phyloP scores from a whole-genome alignment of 192 early-diverging fungal species.

The Entomortierella parvispora region DNA sequence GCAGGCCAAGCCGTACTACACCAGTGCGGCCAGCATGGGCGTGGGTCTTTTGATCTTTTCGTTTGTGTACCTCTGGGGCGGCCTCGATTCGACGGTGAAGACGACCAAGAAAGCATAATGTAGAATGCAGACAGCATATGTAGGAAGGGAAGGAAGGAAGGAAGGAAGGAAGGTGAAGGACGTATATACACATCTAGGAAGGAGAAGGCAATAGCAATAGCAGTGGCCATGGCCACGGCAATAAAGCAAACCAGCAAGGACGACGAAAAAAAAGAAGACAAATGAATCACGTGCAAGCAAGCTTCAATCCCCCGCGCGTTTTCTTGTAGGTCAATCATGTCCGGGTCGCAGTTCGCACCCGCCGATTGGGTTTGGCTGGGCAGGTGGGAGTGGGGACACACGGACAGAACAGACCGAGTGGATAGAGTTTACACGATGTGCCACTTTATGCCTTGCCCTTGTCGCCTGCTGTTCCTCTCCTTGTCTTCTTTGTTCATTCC shows the following conservation, averaged over 20 bases:
- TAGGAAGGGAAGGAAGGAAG: no score
- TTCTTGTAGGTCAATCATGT: no score
- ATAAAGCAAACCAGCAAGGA: background rate
- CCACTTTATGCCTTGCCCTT: background rate
- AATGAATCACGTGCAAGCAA: no score
- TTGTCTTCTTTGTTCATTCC: background rate
- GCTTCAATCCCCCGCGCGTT: no score
- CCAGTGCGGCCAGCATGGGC: constrained; percentile 82
- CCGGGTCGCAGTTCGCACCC: no score
- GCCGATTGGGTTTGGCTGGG: no score
- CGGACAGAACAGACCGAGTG: background rate
- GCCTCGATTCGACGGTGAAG: constrained; percentile 38
- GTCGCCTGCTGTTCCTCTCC: background rate
- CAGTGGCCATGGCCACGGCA: no score
- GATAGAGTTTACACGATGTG: no score
- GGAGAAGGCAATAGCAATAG: no score
- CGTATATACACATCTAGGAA: no score
- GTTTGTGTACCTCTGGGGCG: constrained; percentile 77
- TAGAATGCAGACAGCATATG: no score
- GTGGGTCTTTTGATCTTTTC: constrained; percentile 88
- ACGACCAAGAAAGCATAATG: constrained; percentile 47
- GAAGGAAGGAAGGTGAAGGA: no score
- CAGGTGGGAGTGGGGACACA: background rate
- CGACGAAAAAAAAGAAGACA: background rate
- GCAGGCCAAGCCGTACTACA: constrained; percentile 97